A percentile compares a stretch with the other conserved stretches of the same genome.
phyloP scores from a whole-genome alignment of 257 asterid genomes.

The Solanum microdontum region DNA sequence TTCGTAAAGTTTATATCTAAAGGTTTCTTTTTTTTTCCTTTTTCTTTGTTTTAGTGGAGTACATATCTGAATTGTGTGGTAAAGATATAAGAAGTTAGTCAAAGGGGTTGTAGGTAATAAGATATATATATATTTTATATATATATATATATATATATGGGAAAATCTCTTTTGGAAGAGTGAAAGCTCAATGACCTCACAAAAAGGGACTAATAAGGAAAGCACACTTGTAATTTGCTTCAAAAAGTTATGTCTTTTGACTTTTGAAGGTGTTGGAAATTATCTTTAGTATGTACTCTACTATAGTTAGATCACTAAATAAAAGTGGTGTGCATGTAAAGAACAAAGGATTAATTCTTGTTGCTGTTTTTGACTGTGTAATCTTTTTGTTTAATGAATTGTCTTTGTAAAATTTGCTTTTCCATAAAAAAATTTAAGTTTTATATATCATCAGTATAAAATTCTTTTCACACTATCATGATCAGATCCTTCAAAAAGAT shows the following conservation, averaged over 20 bases:
- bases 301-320: neutral
- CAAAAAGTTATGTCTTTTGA: constrained; percentile 1
- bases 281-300: neutral
- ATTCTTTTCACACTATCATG: neutral
- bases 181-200: neutral
- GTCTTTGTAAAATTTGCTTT: neutral
- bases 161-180: neutral
- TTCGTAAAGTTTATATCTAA: neutral
- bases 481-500: neutral
- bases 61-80: neutral
- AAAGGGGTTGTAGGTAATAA: neutral
- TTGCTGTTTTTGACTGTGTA: neutral
- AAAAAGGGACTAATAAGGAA: neutral
- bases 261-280: neutral
- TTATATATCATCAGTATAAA: neutral
- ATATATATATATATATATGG: neutral
- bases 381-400: neutral
- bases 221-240: neutral
- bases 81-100: neutral
- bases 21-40: neutral
- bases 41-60: neutral
- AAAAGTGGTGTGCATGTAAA: neutral
- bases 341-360: neutral
- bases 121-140: neutral
- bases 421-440: neutral